A percentile compares a stretch with the other conserved stretches of the same genome.
Evolutionary conservation across 768 basidiomycete species (phyloP).

Genomic region (Amanita rubescens): DNA sequence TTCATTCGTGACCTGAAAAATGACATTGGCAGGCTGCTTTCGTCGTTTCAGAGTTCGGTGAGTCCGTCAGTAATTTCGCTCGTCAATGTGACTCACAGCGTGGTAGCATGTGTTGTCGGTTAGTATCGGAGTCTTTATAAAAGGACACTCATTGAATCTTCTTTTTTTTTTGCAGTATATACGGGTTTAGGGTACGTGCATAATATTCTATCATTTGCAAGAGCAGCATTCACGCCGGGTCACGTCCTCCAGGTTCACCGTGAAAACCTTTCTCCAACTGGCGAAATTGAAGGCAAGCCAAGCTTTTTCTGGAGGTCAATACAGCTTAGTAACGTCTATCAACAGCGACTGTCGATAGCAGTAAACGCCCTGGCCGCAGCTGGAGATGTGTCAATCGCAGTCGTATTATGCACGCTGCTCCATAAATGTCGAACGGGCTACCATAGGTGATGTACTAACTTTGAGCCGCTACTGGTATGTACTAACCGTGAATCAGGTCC

Average conservation of each 20-base stretch:
- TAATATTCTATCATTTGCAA: neutral
- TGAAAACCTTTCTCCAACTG: constrained; percentile 29
- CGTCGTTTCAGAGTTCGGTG: constrained; percentile 21
- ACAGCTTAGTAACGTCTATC: neutral
- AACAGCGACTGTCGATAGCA: constrained; percentile 30
- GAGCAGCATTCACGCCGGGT: neutral
- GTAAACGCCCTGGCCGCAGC: constrained; percentile 36
- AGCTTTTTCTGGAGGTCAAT: neutral
- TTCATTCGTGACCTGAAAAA: neutral
- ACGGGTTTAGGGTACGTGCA: constrained; percentile 28
- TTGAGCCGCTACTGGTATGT: neutral
- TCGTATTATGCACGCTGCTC: constrained; percentile 29
- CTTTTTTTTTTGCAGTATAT: constrained; percentile 21
- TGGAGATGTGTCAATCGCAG: constrained; percentile 39
- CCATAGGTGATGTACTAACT: constrained; percentile 22
- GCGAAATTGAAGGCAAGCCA: constrained; percentile 24
- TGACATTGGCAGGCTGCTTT: constrained; percentile 12
- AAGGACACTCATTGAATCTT: neutral
- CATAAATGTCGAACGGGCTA: constrained; percentile 39
- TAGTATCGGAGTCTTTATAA: neutral
- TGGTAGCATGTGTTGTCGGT: constrained; percentile 18
- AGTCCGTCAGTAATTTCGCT: neutral
- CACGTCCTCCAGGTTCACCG: constrained; percentile 18
- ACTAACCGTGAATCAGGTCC: constrained; percentile 22
- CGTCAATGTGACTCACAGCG: neutral